These are phyloP conservation scores for Vitis labrusca DNA, from an alignment of 164 flowering plant species.

Conservation along the genomic window DNA sequence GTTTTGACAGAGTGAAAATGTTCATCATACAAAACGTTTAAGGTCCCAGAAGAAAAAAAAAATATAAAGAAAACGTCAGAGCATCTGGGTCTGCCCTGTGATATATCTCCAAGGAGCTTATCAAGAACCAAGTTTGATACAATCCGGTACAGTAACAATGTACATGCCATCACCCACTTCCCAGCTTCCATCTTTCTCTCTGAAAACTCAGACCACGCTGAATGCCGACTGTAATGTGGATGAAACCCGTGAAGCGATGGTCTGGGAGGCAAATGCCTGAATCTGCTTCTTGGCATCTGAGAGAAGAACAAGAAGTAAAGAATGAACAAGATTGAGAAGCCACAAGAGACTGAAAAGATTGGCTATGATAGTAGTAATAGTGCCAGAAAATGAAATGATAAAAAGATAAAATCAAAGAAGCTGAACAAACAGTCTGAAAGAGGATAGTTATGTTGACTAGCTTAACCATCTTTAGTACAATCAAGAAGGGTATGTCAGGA, in stretches of 20 bases:
- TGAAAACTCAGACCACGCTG: conserved; percentile 58
- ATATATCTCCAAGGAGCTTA: conserved; percentile 3
- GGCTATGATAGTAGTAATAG: too few relatives aligned
- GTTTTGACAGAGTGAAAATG: too few relatives aligned
- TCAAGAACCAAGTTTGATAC: background rate
- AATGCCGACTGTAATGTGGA: conserved; percentile 84
- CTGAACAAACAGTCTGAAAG: too few relatives aligned
- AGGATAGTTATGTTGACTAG: too few relatives aligned
- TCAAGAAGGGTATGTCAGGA: too few relatives aligned
- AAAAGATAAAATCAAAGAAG: too few relatives aligned
- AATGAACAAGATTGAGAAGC: too few relatives aligned
- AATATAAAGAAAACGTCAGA: background rate
- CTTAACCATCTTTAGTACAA: too few relatives aligned
- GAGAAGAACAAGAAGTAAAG: conserved; percentile 1
- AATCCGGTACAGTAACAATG: conserved; percentile 5
- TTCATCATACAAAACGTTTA: too few relatives aligned
- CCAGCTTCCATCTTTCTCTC: background rate
- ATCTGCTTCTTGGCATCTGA: conserved; percentile 97
- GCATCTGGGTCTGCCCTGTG: background rate
- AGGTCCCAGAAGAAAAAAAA: too few relatives aligned
- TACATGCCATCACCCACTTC: conserved; percentile 7
- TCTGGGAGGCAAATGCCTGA: conserved; percentile 84
- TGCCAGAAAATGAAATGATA: too few relatives aligned
- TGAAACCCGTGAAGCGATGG: conserved; percentile 64
- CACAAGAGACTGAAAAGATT: too few relatives aligned